Percentiles rank a stretch among this genome's conserved stretches.
phyloP scores from a whole-genome alignment of 1,139 yeast species.

The Geotrichum siamense region DNA sequence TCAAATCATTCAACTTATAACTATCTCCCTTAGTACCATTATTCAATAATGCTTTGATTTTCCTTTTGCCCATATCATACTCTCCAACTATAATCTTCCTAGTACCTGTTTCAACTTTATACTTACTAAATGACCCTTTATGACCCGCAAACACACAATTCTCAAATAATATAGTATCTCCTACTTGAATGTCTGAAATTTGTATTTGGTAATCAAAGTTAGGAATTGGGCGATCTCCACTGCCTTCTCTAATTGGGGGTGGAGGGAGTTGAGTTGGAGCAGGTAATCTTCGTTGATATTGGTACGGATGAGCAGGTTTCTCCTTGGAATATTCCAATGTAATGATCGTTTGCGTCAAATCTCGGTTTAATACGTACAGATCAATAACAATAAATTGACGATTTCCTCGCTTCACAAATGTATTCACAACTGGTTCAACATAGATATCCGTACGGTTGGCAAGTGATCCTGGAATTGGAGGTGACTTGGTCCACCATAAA shows the following conservation, averaged over 20 bases:
- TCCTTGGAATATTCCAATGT: conserved; percentile 43
- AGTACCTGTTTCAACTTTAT: conserved; percentile 2
- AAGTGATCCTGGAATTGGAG: conserved; percentile 7
- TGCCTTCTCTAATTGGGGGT: conserved; percentile 23
- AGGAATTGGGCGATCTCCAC: conserved; percentile 4
- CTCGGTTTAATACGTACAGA: conserved; percentile 59
- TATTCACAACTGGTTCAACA: conserved; percentile 59
- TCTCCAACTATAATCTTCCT: background rate
- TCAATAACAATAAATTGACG: conserved; percentile 49
- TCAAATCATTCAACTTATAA: conserved; percentile 53
- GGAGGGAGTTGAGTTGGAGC: conserved; percentile 27
- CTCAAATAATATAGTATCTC: conserved; percentile 73
- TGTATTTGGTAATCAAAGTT: background rate
- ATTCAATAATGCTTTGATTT: conserved; percentile 23
- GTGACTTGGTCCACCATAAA: conserved; percentile 1
- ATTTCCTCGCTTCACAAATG: conserved; percentile 52
- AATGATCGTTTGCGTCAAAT: conserved; percentile 59
- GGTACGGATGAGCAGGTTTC: conserved; percentile 40
- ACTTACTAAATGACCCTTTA: conserved; percentile 39
- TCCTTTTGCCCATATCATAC: conserved; percentile 2
- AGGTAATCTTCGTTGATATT: conserved; percentile 40
- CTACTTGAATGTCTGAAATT: conserved; percentile 63
- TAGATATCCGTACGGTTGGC: conserved; percentile 37
- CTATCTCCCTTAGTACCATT: conserved; percentile 7
- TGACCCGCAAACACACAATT: conserved; percentile 69